phyloP scores from a whole-genome alignment of 129 eudicot species.

The Logfia minima region DNA sequence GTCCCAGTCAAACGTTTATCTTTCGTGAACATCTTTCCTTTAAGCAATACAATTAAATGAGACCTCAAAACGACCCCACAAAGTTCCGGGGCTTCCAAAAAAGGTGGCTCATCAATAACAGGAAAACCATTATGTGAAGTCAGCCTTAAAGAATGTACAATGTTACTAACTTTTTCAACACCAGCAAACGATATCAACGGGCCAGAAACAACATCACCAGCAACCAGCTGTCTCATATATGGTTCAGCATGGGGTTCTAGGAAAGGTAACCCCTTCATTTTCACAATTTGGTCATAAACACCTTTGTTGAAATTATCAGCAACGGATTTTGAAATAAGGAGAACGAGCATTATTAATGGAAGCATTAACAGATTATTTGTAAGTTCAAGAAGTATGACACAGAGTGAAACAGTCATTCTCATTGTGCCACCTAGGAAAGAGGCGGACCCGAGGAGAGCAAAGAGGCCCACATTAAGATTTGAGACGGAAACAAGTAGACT shows the following conservation, averaged over 20 bases:
- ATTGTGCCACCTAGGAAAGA: conserved; percentile 97
- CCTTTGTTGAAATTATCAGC: conserved; percentile 89
- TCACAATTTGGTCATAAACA: conserved; percentile 89
- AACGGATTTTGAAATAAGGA: conserved; percentile 85
- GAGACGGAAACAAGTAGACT: conserved; percentile 51
- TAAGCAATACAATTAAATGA: conserved; percentile 84
- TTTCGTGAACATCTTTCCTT: conserved; percentile 58
- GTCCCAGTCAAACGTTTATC: conserved; percentile 45
- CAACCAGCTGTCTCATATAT: conserved; percentile 75
- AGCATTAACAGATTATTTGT: conserved; percentile 81
- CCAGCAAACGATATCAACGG: conserved; percentile 76
- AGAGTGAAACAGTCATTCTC: conserved; percentile 97
- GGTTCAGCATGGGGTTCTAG: conserved; percentile 97
- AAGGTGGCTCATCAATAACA: conserved; percentile 95
- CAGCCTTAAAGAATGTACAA: conserved; percentile 56
- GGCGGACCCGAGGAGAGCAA: conserved; percentile 90
- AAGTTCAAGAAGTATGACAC: conserved; percentile 91
- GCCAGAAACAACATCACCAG: conserved; percentile 90
- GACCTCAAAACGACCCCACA: conserved; percentile 93
- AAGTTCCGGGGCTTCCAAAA: conserved; percentile 71
- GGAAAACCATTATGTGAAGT: conserved; percentile 93
- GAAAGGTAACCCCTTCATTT: conserved; percentile 85
- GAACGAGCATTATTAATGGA: conserved; percentile 86
- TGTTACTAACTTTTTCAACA: conserved; percentile 80
- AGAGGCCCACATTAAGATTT: conserved; percentile 73